Base-by-base conservation (phyloP, 2,329 filamentous ascomycete genomes). In the Metarhizium humberi region DNA sequence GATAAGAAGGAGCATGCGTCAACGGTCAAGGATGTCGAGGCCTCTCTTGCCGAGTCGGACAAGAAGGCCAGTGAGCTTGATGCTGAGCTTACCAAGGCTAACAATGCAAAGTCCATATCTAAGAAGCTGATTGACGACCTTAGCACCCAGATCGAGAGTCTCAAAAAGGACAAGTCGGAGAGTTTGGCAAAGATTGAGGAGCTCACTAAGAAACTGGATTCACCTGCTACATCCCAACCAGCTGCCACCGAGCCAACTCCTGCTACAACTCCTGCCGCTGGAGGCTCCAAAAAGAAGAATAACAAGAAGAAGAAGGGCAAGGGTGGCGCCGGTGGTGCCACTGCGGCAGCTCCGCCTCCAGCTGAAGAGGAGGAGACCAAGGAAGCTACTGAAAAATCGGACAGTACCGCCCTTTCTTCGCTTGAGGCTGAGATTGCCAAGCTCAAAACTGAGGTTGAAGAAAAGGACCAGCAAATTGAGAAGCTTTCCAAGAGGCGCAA, bases 261-360 rank as follows among this genome's bases (percentile, higher is more conserved):
- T 4, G 47, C 69, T 1, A 52, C 65, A 1, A 42, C 69, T 1
- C 38, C 64, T 0, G 50, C 68, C 6, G 55, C 56, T 11, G 52
- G 60, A 14, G 58, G 60, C 3, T 64, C 65, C 0, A 75, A 76
- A 57, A 81, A 78, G 57, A 92, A 91, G 73, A 95, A 90, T 70
- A 95, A 90, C 71, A 92, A 89, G 70, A 95, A 91, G 68, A 95
- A 92, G 76, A 96, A 95, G 79, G 88, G 86, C 71, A 92, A 92
- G 75, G 83, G 81, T 18, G 81, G 78, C 36, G 82, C 7, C 32
- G 32, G 32, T 11, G 32, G 80, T 59, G 69, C 70, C 6, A 32
- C 29, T 14, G 16, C 51, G 29, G 70, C 75, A 8, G 69, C 72
- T n/a, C 51, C 64, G 6, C 61, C 25, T 18, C 25, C 69, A 11